phyloP scores from a whole-genome alignment of 2,329 filamentous ascomycete genomes.

The Hypocrella siamensis region DNA sequence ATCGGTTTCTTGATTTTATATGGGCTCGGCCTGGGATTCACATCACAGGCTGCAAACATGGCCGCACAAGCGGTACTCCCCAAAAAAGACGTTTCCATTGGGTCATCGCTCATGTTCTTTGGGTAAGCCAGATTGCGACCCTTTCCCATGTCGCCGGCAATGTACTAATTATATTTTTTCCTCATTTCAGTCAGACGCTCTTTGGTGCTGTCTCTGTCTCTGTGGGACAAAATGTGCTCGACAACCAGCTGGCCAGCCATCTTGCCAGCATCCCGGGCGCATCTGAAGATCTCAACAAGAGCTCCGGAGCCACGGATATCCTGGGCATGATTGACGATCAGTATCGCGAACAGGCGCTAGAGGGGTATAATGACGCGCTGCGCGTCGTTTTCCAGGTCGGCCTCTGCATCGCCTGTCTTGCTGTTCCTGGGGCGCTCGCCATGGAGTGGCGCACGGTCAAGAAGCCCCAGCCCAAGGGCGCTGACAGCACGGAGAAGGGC shows the following conservation, averaged over 20 bases:
- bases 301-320: background rate
- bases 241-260: slow-evolving; percentile 20
- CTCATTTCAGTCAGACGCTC: background rate
- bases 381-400: slow-evolving; percentile 44
- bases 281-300: slow-evolving; percentile 3
- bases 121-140: too few species aligned
- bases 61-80: slow-evolving; percentile 15
- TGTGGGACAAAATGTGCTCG: slow-evolving; percentile 29
- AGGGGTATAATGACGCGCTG: slow-evolving; percentile 46
- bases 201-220: slow-evolving; percentile 29
- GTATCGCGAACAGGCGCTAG: slow-evolving; percentile 6
- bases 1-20: slow-evolving; percentile 19
- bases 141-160: background rate
- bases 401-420: slow-evolving; percentile 27
- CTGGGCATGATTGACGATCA: background rate
- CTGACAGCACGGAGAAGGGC: too few species aligned
- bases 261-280: slow-evolving; percentile 15
- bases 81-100: slow-evolving; percentile 22
- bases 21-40: slow-evolving; percentile 26
- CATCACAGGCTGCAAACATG: slow-evolving; percentile 28
- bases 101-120: slow-evolving; percentile 23
- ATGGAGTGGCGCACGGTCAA: slow-evolving; percentile 7
- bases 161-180: background rate
- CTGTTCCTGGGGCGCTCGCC: slow-evolving; percentile 2
- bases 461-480: too few species aligned